A percentile compares a stretch with the other conserved stretches of the same genome.
These are phyloP conservation scores for Haemoproteus tartakovskyi DNA, from an alignment of 169 alveolate species.

Conservation along the genomic window DNA sequence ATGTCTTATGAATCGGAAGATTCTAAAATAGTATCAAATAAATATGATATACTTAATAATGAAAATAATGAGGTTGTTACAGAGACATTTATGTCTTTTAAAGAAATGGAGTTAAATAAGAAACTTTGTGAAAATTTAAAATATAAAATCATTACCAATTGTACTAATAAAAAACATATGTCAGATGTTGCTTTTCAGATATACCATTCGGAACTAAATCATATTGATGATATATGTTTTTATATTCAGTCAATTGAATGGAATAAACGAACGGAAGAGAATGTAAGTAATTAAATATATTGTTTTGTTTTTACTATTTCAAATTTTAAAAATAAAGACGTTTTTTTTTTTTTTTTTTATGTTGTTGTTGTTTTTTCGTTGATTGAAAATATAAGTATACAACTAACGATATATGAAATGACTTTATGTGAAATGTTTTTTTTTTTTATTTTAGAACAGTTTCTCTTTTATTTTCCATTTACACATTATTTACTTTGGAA, in stretches of 20 bases:
- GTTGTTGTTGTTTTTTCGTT: neutral
- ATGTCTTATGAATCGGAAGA: neutral
- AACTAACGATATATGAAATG: too few relatives aligned
- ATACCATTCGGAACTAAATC: conserved; percentile 79
- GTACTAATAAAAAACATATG: conserved; percentile 71
- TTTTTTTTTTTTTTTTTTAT: too few relatives aligned
- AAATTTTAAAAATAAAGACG: too few relatives aligned
- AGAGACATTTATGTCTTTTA: neutral
- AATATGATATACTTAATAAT: neutral
- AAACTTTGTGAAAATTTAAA: conserved; percentile 73
- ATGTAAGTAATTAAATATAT: conserved; percentile 52
- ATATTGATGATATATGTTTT: conserved; percentile 80
- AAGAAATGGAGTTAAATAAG: conserved; percentile 9
- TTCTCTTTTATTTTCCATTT: too few relatives aligned
- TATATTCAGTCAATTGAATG: conserved; percentile 78
- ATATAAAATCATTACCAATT: conserved; percentile 73
- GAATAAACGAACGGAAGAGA: conserved; percentile 76
- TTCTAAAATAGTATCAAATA: neutral
- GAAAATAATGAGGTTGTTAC: neutral
- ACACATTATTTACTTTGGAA: too few relatives aligned
- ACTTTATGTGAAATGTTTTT: too few relatives aligned
- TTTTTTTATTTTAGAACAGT: too few relatives aligned
- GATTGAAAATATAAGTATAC: too few relatives aligned
- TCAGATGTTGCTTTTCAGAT: conserved; percentile 81
- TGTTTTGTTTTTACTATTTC: neutral